phyloP scores from a whole-genome alignment of 1,284 basidiomycete species.

The Termitomyces sp. region DNA sequence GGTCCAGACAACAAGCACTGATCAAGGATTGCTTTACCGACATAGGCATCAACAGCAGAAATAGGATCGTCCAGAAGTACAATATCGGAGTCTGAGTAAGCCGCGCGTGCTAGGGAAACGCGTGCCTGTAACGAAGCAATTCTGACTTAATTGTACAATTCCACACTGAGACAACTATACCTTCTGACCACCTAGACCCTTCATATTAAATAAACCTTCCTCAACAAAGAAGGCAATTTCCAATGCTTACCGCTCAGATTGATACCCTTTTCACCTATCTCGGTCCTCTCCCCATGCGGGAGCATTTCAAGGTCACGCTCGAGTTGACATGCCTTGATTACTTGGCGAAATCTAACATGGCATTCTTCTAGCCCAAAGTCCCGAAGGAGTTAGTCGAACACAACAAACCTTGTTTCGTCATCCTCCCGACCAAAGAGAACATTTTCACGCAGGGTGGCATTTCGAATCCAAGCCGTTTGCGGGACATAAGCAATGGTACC shows the following conservation, averaged over 20 bases:
- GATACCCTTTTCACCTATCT: conserved; percentile 84
- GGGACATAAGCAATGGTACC: conserved; percentile 73
- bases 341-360: conserved; percentile 40
- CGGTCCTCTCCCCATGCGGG: conserved; percentile 63
- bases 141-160: conserved; percentile 24
- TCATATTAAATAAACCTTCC: background rate
- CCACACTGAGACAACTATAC: conserved; percentile 26
- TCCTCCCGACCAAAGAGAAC: conserved; percentile 30
- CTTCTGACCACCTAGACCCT: conserved; percentile 47
- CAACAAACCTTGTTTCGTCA: conserved; percentile 45
- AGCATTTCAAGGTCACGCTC: conserved; percentile 65
- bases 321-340: conserved; percentile 58
- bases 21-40: conserved; percentile 57
- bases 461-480: conserved; percentile 48
- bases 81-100: conserved; percentile 72
- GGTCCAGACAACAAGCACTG: conserved; percentile 56
- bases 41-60: conserved; percentile 70
- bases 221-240: background rate
- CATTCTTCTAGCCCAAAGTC: background rate
- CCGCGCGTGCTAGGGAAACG: conserved; percentile 75
- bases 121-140: conserved; percentile 49
- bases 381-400: background rate
- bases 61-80: conserved; percentile 71
- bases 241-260: conserved; percentile 48
- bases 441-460: conserved; percentile 17